Base-by-base conservation (phyloP, 1,139 yeast genomes). In the Geotrichum cucujoidarum region DNA sequence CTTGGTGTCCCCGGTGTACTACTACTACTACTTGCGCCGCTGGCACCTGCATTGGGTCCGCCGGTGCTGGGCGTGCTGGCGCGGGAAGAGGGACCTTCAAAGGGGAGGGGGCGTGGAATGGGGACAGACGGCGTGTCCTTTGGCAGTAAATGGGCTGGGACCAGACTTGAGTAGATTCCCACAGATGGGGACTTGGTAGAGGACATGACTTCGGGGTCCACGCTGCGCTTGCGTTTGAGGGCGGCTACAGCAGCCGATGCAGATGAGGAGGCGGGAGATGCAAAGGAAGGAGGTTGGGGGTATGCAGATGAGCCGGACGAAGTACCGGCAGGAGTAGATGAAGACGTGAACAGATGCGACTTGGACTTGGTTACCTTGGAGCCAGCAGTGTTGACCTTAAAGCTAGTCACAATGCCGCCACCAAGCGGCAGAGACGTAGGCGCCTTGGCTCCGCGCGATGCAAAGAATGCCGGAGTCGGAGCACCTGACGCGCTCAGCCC, bases 391-490 rank as follows among this genome's bases (percentile, higher is more conserved):
- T 47, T 47, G 3, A 47, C 32, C 22, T 47, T 47, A 33, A 47
- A 47, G 3, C 46, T 41, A 10, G 50, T 38, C 24, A 47, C 50
- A 17, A 47, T 43, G 10, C 27, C 27, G 4, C 50, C 50, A 17
- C 50, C 50, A 44, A 47, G 38, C 2, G 50, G 50, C 17, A 47
- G 29, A 8, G 47, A 41, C 3, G 47, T 47, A 25, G 50, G 50
- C 7, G 50, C 50, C 30, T 47, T 47, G 35, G 50, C 47, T 11
- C 50, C 50, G 18, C 50, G 37, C 8, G 50, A 42, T 18, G 50
- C 50, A 33, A 47, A 47, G 27, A 47, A 47, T 3, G 50, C 41
- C 2, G 50, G 50, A 18, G 37, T 41, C 8, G 27, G 27, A 6
- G 49, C 41, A 11, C 40, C 49, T 5, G 40, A 36, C 10, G 41